Conservation (phyloP, 2,329 filamentous ascomycete species). For the Nemania abortiva region DNA sequence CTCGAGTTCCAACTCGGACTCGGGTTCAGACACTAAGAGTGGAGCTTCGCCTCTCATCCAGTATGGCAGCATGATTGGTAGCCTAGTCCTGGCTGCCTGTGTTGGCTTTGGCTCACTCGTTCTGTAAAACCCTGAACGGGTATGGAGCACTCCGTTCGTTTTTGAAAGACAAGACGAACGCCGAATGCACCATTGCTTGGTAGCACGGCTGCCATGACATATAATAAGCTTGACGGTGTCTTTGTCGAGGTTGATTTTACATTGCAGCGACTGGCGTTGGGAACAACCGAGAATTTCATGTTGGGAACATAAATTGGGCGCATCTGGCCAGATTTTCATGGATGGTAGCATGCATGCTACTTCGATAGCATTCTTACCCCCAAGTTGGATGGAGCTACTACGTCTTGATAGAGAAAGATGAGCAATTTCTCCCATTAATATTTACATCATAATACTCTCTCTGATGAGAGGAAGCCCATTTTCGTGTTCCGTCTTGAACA, state of each 20-base stretch:
- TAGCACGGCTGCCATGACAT: neutral
- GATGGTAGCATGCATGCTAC: slow-evolving; percentile 7
- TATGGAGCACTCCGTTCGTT: neutral
- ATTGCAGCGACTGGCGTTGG: slow-evolving; percentile 35
- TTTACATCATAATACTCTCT: slow-evolving; percentile 27
- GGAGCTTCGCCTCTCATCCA: slow-evolving; percentile 32
- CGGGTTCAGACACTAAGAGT: slow-evolving; percentile 24
- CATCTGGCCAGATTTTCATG: neutral
- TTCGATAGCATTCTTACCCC: slow-evolving; percentile 15
- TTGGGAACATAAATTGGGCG: slow-evolving; percentile 21
- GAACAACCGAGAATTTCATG: slow-evolving; percentile 25
- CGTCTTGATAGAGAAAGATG: neutral
- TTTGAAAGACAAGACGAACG: neutral
- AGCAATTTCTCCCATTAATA: slow-evolving; percentile 28
- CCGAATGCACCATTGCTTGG: slow-evolving; percentile 6
- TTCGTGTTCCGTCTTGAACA: neutral
- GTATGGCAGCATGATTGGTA: slow-evolving; percentile 35
- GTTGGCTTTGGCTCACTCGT: slow-evolving; percentile 37
- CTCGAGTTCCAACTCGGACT: slow-evolving; percentile 26
- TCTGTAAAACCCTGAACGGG: slow-evolving; percentile 23
- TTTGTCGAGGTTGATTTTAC: slow-evolving; percentile 19
- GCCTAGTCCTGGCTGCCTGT: slow-evolving; percentile 31
- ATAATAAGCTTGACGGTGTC: slow-evolving; percentile 4
- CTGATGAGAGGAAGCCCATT: neutral
- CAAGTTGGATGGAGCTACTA: slow-evolving; percentile 2